Evolutionary conservation across 2,329 filamentous ascomycete genomes (phyloP).

Genomic region (Trichoderma breve): DNA sequence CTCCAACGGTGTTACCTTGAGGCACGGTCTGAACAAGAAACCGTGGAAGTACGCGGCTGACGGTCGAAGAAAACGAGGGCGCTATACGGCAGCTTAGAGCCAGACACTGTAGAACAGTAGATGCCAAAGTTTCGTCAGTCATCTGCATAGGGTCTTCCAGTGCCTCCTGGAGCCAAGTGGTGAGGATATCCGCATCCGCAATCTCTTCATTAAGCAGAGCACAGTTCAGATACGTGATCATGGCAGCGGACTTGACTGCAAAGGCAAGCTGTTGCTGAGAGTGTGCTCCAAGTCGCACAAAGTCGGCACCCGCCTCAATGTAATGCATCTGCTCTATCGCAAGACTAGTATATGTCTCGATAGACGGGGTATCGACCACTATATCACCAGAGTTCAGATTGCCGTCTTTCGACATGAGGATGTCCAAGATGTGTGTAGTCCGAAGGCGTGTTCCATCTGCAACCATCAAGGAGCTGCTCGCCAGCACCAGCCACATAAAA

Average conservation of each 20-base stretch:
- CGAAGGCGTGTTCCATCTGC: constrained; percentile 59
- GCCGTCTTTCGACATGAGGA: constrained; percentile 61
- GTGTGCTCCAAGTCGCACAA: constrained; percentile 73
- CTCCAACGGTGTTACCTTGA: constrained; percentile 63
- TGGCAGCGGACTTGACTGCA: constrained; percentile 76
- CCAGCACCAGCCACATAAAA: constrained; percentile 80
- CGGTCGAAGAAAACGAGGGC: constrained; percentile 67
- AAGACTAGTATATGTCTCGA: constrained; percentile 67
- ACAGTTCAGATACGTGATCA: constrained; percentile 85
- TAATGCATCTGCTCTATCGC: constrained; percentile 80
- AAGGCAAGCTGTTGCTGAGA: constrained; percentile 86
- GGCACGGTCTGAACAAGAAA: constrained; percentile 85
- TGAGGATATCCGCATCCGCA: constrained; percentile 74
- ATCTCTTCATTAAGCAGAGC: constrained; percentile 76
- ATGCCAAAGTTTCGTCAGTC: constrained; percentile 73
- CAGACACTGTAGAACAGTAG: constrained; percentile 75
- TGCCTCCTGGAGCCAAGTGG: constrained; percentile 82
- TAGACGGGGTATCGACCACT: constrained; percentile 54
- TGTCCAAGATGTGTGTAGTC: constrained; percentile 67
- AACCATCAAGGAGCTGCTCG: constrained; percentile 72
- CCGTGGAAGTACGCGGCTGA: constrained; percentile 76
- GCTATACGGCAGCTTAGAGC: constrained; percentile 77
- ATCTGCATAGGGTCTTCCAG: constrained; percentile 79
- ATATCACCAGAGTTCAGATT: constrained; percentile 41
- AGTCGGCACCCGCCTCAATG: constrained; percentile 86